Percentiles rank a stretch among this genome's conserved stretches.
Evolutionary conservation across 139 green algal species (phyloP).

Genomic region (Parachlorella kessleri): DNA sequence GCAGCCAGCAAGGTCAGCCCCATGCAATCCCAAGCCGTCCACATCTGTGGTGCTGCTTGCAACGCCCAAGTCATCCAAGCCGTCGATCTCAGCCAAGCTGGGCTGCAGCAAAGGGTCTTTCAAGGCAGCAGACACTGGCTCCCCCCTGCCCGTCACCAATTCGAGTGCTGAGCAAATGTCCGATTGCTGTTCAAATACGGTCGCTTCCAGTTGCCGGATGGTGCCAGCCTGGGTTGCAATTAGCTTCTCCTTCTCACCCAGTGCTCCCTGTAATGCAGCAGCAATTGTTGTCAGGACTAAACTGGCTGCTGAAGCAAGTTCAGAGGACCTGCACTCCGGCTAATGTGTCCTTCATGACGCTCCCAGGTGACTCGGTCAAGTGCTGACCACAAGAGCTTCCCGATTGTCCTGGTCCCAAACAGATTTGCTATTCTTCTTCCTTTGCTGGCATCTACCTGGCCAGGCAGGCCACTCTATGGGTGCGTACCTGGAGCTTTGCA

Average conservation of each 20-base stretch:
- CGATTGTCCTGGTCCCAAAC: too few relatives aligned
- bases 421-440: too few relatives aligned
- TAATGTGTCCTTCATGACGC: too few relatives aligned
- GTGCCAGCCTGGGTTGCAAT: slow-evolving; percentile 10
- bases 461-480: too few relatives aligned
- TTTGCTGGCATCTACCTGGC: too few relatives aligned
- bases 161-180: slow-evolving; percentile 31
- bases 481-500: slow-evolving; percentile 18
- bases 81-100: not conserved
- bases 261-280: not conserved
- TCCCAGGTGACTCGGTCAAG: too few relatives aligned
- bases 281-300: not conserved
- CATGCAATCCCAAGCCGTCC: too few relatives aligned
- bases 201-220: slow-evolving; percentile 25
- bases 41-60: not conserved
- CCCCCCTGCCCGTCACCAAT: slow-evolving; percentile 5
- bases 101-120: not conserved
- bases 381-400: too few relatives aligned
- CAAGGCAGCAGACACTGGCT: not conserved
- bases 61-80: not conserved
- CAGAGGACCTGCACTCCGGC: not conserved
- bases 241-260: slow-evolving; percentile 9
- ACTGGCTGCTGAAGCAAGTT: not conserved
- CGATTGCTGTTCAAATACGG: slow-evolving; percentile 25
- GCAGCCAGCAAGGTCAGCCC: too few relatives aligned